A percentile compares a stretch with the other conserved stretches of the same genome.
Evolutionary conservation across 1,284 basidiomycete genomes (phyloP).

Genomic region (Schizophyllum amplum): DNA sequence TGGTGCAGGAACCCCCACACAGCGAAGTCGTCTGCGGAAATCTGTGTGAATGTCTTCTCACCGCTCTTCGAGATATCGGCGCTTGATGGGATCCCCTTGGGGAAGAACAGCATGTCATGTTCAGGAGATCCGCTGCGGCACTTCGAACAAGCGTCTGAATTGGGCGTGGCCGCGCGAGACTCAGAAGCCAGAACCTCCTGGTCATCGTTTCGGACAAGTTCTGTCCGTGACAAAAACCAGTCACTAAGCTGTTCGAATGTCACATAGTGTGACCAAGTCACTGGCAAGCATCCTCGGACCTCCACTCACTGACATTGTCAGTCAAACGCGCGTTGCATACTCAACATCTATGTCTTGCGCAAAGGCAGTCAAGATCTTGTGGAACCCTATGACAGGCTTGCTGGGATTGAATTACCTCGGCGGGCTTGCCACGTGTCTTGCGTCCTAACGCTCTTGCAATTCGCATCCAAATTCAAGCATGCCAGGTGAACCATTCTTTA

Average conservation of each 20-base stretch:
- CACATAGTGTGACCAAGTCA: too few relatives aligned
- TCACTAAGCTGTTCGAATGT: background rate
- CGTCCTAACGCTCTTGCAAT: too few relatives aligned
- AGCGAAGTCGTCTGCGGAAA: background rate
- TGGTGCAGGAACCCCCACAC: background rate
- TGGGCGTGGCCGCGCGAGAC: background rate
- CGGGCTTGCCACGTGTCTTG: too few relatives aligned
- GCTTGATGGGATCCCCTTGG: background rate
- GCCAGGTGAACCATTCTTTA: too few relatives aligned
- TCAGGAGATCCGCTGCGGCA: background rate
- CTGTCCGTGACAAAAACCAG: background rate
- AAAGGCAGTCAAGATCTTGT: too few relatives aligned
- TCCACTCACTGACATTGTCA: too few relatives aligned
- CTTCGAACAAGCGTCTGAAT: background rate
- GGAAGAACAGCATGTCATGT: background rate
- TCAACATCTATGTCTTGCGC: too few relatives aligned
- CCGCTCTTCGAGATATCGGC: background rate
- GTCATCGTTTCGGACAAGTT: background rate
- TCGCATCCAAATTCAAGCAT: too few relatives aligned
- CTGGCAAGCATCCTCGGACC: too few relatives aligned
- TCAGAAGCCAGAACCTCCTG: background rate
- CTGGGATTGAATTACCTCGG: too few relatives aligned
- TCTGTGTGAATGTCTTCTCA: background rate
- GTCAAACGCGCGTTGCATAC: too few relatives aligned
- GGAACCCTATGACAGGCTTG: too few relatives aligned